Evolutionary conservation across 2,329 filamentous ascomycete species (phyloP), one percentile per base, ranked within the genome.

Genomic region (Neonectria ditissima): DNA sequence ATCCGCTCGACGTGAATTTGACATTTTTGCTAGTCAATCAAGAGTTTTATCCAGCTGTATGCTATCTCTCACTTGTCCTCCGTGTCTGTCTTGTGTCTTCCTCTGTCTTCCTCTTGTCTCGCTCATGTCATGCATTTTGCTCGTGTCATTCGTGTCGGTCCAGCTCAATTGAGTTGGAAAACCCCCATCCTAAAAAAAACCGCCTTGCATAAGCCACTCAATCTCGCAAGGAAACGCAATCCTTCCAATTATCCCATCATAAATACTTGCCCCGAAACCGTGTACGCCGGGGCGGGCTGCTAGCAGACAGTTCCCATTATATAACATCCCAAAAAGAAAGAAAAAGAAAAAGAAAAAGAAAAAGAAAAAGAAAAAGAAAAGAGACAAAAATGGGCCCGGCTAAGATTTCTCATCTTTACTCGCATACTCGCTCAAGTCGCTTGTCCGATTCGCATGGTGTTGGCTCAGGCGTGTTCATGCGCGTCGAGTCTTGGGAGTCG

Each of bases 391-490:
- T 22, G 18, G 37, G 34, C 14, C 48, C 37, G 37, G 8, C 43
- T 24, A 44, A 37, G 1, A 8, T 48, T 20, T 39, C 14, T 48
- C 37, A 11, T 69, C 22, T 52, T 41, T 41, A 59, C 30, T 34
- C 37, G 20, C 48, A 50, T 43, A 59, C n/a, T 28, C 53, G 59
- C 59, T 73, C 74, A 16, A 76, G 55, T 34, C 68, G 66, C 55
- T 73, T 77, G 24, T 75, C 70, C 39, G 68, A 66, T 48, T 77
- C 76, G 7, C 72, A 58, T 1, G 76, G 76, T 1, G 76, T 77
- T 4, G 74, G 67, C 13, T 71, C 70, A 5, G 76, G 76, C n/a
- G 76, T 77, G 50, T 71, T 75, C 43, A 74, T 67, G 22, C 68
- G 55, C 5, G 75, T 74, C 34, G 74, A 73, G 48, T 73, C 69